Base-by-base conservation (phyloP, 108 stramenopile species). In the Skeletonema costatum region DNA sequence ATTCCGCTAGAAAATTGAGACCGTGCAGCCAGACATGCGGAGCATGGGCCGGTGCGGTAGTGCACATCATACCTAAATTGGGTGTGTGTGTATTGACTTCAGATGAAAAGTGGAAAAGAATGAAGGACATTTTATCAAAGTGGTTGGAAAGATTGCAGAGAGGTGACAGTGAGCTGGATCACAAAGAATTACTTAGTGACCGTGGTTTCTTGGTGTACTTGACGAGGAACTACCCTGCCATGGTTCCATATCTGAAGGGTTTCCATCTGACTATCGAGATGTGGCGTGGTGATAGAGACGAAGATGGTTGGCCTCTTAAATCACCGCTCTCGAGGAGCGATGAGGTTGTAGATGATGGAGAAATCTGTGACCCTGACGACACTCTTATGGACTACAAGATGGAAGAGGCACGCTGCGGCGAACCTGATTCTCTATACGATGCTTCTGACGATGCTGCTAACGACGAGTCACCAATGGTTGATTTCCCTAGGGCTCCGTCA, bases 1-100 rank as follows among this genome's bases (percentile, higher is more conserved):
- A 88, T 60, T 79, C 85, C 6, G 65, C 82, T 48, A 1, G 78
- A 31, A 86, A 88, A 60, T 48, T 68, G 35, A 42, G 80, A 17
- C 6, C 2, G 29, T 29, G 56, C 14, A 62, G 30, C 21, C 33
- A 50, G 31, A 5, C 30, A 5, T 65, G 76, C 35, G 51, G 76
- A 33, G 71, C 76, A 21, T 83, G 82, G 82, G 71, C 76, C 29
- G 76, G 76, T 4, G 11, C 75, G n/a, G 75, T 64, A 1, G 8
- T 76, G 8, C 38, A 35, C 5, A 30, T 46, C 0, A 30, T 67
- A 2, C 13, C 44, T 11, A 38, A 62, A 2, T 3, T 68, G 32
- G 82, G 82, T 35, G 53, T 83, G 1, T 73, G 35, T 39, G 68
- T 71, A 0, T 12, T 74, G 17, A 72, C 72, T 17, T 62, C 77